Percentiles rank a stretch among this genome's conserved stretches.
phyloP scores from a whole-genome alignment of 371 early-diverging fungal species.

The Apophysomyces trapeziformis region DNA sequence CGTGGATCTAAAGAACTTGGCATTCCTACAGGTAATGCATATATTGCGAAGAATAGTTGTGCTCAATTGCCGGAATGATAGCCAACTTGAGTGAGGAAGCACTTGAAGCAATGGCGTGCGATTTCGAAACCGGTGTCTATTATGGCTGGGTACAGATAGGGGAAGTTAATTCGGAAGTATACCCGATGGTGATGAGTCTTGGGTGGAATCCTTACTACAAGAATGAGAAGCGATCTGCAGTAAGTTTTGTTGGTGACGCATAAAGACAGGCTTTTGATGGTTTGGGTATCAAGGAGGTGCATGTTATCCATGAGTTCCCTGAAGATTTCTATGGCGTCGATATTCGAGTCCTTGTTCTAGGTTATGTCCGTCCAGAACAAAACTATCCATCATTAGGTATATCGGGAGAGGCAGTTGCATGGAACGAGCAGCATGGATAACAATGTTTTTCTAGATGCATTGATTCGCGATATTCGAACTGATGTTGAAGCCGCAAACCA shows the following conservation, averaged over 20 bases:
- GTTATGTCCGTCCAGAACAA: constrained; percentile 90
- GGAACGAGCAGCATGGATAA: no score
- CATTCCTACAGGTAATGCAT: constrained; percentile 89
- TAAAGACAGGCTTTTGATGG: background rate
- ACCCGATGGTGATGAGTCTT: constrained; percentile 97
- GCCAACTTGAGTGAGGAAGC: constrained; percentile 90
- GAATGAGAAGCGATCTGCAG: constrained; percentile 93
- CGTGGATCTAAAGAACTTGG: constrained; percentile 96
- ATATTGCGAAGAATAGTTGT: background rate
- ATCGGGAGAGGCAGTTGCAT: no score
- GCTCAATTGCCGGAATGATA: constrained; percentile 27
- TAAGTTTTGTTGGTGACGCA: constrained; percentile 35
- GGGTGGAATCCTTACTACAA: constrained; percentile 99
- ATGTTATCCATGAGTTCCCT: constrained; percentile 86
- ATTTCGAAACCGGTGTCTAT: constrained; percentile 88
- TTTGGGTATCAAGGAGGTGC: constrained; percentile 78
- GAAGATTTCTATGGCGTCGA: constrained; percentile 91
- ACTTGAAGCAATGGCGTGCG: constrained; percentile 65
- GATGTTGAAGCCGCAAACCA: constrained; percentile 85
- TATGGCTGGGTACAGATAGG: constrained; percentile 92
- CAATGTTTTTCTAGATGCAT: constrained; percentile 63
- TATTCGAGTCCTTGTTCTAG: constrained; percentile 82
- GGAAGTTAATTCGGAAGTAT: constrained; percentile 53
- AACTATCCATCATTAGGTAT: constrained; percentile 87
- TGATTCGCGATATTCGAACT: constrained; percentile 89